Percentiles rank a stretch among this genome's conserved stretches.
phyloP scores from a whole-genome alignment of 2,329 filamentous ascomycete species.

The Pestalotiopsis sp. region DNA sequence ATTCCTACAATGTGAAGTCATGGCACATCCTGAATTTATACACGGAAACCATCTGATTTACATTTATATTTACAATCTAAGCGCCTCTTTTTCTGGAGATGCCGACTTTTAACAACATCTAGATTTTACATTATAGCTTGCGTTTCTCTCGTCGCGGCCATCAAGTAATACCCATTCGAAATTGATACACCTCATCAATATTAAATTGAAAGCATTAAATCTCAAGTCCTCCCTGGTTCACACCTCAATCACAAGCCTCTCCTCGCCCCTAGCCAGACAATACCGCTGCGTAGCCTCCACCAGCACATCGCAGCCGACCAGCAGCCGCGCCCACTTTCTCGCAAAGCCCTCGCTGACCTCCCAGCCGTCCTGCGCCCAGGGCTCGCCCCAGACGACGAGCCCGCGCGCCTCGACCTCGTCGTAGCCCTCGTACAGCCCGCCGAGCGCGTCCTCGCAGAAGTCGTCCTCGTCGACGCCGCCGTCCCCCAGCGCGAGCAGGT shows the following conservation, averaged over 20 bases:
- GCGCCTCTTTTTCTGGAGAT: too few relatives aligned
- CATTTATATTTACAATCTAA: too few relatives aligned
- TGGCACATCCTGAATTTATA: too few relatives aligned
- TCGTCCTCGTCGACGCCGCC: slow-evolving; percentile 28
- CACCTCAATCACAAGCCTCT: slow-evolving; percentile 22
- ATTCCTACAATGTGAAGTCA: too few relatives aligned
- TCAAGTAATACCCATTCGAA: too few relatives aligned
- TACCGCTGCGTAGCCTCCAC: slow-evolving; percentile 37
- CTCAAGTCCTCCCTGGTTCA: background rate
- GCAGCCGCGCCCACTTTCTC: slow-evolving; percentile 36
- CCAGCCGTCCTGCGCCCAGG: slow-evolving; percentile 38
- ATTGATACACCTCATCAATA: too few relatives aligned
- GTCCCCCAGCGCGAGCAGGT: slow-evolving; percentile 24
- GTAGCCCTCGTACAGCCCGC: slow-evolving; percentile 31
- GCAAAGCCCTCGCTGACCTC: slow-evolving; percentile 39
- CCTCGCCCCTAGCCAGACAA: slow-evolving; percentile 35
- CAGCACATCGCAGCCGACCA: slow-evolving; percentile 34
- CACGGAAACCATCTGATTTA: too few relatives aligned
- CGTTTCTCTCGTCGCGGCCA: too few relatives aligned
- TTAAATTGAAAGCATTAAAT: too few relatives aligned
- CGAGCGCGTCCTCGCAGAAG: slow-evolving; percentile 30
- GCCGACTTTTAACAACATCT: too few relatives aligned
- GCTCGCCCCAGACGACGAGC: slow-evolving; percentile 40
- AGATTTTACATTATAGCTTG: too few relatives aligned
- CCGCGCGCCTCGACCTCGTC: slow-evolving; percentile 28